These are phyloP conservation scores for Curvularia hawaiiensis DNA, from an alignment of 2,329 filamentous ascomycete species.

Conservation along the genomic window DNA sequence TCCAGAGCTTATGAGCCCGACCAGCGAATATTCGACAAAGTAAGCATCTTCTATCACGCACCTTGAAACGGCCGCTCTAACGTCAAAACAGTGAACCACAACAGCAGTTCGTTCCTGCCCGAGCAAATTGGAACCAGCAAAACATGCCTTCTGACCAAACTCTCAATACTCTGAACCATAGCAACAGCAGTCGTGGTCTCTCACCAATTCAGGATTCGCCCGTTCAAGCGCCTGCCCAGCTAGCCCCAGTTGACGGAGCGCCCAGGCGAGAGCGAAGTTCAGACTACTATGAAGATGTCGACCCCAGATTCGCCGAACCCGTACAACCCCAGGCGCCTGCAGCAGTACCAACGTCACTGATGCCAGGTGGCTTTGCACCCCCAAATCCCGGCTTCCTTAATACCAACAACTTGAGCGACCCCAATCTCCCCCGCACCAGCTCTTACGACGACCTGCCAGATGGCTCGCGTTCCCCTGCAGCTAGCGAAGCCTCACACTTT, in stretches of 20 bases:
- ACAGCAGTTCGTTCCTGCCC: slow-evolving; percentile 53
- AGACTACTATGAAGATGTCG: slow-evolving; percentile 90
- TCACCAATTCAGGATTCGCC: slow-evolving; percentile 49
- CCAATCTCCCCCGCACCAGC: slow-evolving; percentile 49
- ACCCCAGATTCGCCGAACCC: slow-evolving; percentile 77
- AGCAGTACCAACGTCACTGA: slow-evolving; percentile 40
- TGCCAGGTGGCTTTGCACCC: slow-evolving; percentile 42
- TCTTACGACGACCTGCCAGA: slow-evolving; percentile 69
- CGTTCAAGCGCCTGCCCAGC: slow-evolving; percentile 40
- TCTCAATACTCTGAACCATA: slow-evolving; percentile 29
- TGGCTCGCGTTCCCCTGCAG: slow-evolving; percentile 69
- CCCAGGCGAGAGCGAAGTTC: slow-evolving; percentile 43
- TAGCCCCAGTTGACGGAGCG: slow-evolving; percentile 31
- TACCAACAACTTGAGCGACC: slow-evolving; percentile 34
- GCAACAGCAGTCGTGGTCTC: slow-evolving; percentile 42
- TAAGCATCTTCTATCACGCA: slow-evolving; percentile 55
- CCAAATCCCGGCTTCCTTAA: slow-evolving; percentile 38
- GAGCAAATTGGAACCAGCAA: slow-evolving; percentile 50
- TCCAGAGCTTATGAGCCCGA: slow-evolving; percentile 54
- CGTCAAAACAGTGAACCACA: slow-evolving; percentile 19
- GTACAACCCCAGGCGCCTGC: slow-evolving; percentile 29
- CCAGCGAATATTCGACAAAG: slow-evolving; percentile 75
- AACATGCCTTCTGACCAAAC: slow-evolving; percentile 35
- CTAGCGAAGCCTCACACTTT: slow-evolving; percentile 82
- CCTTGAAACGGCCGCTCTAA: slow-evolving; percentile 8